These are phyloP conservation scores for Lachnum nothofagi DNA, from an alignment of 2,329 filamentous ascomycete species.

Conservation along the genomic window DNA sequence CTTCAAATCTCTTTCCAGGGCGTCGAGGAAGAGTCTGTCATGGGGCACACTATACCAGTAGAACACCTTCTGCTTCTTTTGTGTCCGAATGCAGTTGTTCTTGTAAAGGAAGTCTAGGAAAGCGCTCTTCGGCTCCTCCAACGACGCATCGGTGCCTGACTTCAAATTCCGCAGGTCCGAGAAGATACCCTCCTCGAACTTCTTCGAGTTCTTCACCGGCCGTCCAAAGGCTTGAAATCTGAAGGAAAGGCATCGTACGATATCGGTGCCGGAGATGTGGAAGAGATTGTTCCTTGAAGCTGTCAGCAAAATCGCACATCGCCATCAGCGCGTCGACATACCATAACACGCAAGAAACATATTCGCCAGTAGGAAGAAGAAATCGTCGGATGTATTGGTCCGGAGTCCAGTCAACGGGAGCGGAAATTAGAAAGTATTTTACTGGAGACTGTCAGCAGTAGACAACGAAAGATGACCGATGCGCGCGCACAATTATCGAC, in stretches of 20 bases:
- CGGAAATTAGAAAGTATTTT: slow-evolving; percentile 99
- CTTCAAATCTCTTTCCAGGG: slow-evolving; percentile 94
- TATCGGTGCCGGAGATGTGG: slow-evolving; percentile 98
- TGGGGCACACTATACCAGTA: slow-evolving; percentile 99
- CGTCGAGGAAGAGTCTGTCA: slow-evolving; percentile 94
- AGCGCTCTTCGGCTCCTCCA: slow-evolving; percentile 97
- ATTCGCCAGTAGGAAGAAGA: slow-evolving; percentile 92
- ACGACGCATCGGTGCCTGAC: slow-evolving; percentile 92
- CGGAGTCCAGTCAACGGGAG: slow-evolving; percentile 93
- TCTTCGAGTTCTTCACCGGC: slow-evolving; percentile 98
- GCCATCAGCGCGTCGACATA: slow-evolving; percentile 36
- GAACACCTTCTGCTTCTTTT: slow-evolving; percentile 99
- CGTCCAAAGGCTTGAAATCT: slow-evolving; percentile 97
- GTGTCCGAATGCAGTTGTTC: slow-evolving; percentile 99
- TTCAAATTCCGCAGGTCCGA: slow-evolving; percentile 97
- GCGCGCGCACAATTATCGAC: slow-evolving; percentile 83
- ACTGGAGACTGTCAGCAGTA: slow-evolving; percentile 49
- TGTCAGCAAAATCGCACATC: slow-evolving; percentile 26
- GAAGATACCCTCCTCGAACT: slow-evolving; percentile 99
- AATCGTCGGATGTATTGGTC: slow-evolving; percentile 97
- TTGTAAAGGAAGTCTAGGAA: slow-evolving; percentile 99
- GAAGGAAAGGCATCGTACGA: slow-evolving; percentile 95
- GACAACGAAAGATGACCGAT: slow-evolving; percentile 16
- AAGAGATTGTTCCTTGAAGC: slow-evolving; percentile 84
- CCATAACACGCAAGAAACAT: slow-evolving; percentile 97